Evolutionary conservation across 257 asterid species (phyloP).

Genomic region (Thymus mandschuricus): DNA sequence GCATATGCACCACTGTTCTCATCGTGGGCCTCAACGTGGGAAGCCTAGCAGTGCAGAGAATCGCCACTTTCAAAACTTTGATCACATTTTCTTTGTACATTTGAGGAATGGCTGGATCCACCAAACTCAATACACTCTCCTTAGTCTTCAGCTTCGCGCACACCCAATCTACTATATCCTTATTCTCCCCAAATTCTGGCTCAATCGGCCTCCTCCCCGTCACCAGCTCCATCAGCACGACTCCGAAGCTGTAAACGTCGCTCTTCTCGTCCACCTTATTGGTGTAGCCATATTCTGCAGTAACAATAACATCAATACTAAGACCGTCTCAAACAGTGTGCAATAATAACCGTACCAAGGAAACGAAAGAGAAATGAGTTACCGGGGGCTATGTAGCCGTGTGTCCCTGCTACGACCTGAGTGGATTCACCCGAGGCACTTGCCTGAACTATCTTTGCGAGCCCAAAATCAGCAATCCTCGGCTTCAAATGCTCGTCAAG

Average conservation of each 20-base stretch:
- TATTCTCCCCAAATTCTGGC: constrained; percentile 74
- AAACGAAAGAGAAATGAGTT: background rate
- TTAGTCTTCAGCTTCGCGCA: constrained; percentile 62
- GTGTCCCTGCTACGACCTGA: constrained; percentile 80
- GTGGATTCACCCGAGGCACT: constrained; percentile 55
- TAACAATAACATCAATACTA: background rate
- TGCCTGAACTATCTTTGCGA: constrained; percentile 70
- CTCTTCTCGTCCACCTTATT: constrained; percentile 80
- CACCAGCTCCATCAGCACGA: constrained; percentile 89
- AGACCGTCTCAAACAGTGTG: too few relatives aligned
- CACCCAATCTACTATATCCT: constrained; percentile 79
- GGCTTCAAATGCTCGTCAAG: constrained; percentile 79
- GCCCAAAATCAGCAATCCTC: constrained; percentile 87
- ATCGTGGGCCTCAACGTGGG: constrained; percentile 84
- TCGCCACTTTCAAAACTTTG: constrained; percentile 69
- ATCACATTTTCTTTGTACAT: constrained; percentile 63
- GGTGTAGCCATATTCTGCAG: constrained; percentile 80
- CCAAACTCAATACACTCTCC: constrained; percentile 60
- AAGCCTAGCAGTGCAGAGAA: constrained; percentile 76
- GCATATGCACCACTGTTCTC: constrained; percentile 84
- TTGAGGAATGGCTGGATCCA: constrained; percentile 61
- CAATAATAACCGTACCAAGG: too few relatives aligned
- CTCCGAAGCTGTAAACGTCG: constrained; percentile 91
- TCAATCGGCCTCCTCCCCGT: constrained; percentile 89
- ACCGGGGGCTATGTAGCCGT: constrained; percentile 98